Percentiles rank a stretch among this genome's conserved stretches.
phyloP scores from a whole-genome alignment of 1,284 basidiomycete species.

The Sporisorium scitamineum region DNA sequence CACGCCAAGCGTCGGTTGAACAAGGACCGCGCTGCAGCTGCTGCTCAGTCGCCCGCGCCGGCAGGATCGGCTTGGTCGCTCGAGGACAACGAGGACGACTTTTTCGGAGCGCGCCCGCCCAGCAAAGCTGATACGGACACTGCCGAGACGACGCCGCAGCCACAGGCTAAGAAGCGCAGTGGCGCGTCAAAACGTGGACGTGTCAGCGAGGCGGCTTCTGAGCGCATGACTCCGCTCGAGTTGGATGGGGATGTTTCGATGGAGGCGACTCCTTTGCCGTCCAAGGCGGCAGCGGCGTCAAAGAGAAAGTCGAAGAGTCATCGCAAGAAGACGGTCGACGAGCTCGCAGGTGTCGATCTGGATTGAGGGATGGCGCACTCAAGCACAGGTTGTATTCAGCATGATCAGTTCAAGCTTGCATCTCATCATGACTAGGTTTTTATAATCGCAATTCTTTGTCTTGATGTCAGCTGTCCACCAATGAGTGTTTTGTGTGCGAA shows the following conservation, averaged over 20 bases:
- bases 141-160: slow-evolving; percentile 51
- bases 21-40: slow-evolving; percentile 53
- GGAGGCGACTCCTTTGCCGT: slow-evolving; percentile 20
- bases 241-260: slow-evolving; percentile 29
- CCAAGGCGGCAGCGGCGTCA: slow-evolving; percentile 11
- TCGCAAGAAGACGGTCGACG: slow-evolving; percentile 54
- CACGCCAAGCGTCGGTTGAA: slow-evolving; percentile 61
- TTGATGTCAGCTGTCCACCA: background rate
- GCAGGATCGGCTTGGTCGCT: slow-evolving; percentile 57
- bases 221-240: slow-evolving; percentile 43
- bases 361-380: background rate
- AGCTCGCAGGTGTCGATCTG: slow-evolving; percentile 42
- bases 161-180: slow-evolving; percentile 32
- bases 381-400: background rate
- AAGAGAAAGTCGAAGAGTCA: slow-evolving; percentile 55
- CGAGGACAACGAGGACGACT: slow-evolving; percentile 69
- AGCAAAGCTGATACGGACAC: slow-evolving; percentile 45
- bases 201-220: slow-evolving; percentile 35
- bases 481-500: too few species aligned
- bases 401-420: background rate
- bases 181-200: slow-evolving; percentile 28
- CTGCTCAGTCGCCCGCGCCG: slow-evolving; percentile 26
- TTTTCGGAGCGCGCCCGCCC: slow-evolving; percentile 61
- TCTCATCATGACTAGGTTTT: background rate
- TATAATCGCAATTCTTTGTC: background rate